Evolutionary conservation across 306 rosid genomes (phyloP), one percentile per base, ranked within the genome.

Genomic region (Benincasa hispida): DNA sequence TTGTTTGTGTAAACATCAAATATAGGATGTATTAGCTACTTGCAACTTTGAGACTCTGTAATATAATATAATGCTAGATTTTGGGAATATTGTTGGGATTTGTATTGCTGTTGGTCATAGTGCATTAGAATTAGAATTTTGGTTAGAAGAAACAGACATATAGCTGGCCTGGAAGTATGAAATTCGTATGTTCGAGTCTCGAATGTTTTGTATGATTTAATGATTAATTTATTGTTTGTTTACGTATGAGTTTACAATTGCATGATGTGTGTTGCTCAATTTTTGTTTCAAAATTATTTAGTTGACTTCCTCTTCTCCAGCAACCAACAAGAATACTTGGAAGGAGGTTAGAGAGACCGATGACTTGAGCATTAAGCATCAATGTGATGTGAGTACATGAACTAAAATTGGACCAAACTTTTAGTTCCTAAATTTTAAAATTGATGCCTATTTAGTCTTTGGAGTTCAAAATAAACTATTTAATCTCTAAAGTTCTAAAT

Each of bases 1-100:
- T 48, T 28, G 73, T 75, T 77, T 58, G 28, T 69, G 58, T 72
- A 69, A 69, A 69, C 22, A 69, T 69, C 10, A 42, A n/a, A 41
- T 13, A 69, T 69, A 50, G 21, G 55, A 5, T 60, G 39, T 63
- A 32, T 17, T 41, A 21, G 25, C 75, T 42, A 41, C 74, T 41
- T 69, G 22, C 19, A 69, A 42, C 35, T 42, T 24, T 69, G 75
- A 42, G 51, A 69, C 75, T 9, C 3, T 69, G 56, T 66, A 66
- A 39, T 37, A 39, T 66, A 50, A 66, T 66, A 42, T 66, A 15
- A 39, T 66, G 30, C 24, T 69, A 69, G 75, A 21, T 67, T 11
- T 68, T 68, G 55, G 48, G 17, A 65, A 27, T 18, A n/a, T 65
- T n/a, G 17, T 66, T 66, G 50, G 57, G 56, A 45, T 25, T 41